Percentiles rank a stretch among this genome's conserved stretches.
Evolutionary conservation across 352 stramenopile species (phyloP).

Genomic region (Globisporangium sylvaticum): DNA sequence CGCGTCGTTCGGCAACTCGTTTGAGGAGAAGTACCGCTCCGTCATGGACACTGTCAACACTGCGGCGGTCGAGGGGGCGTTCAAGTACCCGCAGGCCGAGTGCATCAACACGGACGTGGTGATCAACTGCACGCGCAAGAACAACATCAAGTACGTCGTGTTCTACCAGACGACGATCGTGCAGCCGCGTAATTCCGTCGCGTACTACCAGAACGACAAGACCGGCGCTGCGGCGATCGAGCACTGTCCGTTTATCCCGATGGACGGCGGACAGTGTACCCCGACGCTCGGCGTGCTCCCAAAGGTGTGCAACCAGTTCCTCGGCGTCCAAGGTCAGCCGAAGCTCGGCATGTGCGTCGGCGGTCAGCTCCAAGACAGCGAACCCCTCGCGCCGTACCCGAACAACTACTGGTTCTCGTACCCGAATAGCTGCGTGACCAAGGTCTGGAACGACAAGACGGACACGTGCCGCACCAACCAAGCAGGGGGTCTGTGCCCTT

Average conservation of each 20-base stretch:
- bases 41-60: slow-evolving; percentile 54
- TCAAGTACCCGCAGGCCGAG: slow-evolving; percentile 62
- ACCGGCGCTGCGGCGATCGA: slow-evolving; percentile 21
- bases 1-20: slow-evolving; percentile 32
- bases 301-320: slow-evolving; percentile 52
- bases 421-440: slow-evolving; percentile 51
- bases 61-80: slow-evolving; percentile 44
- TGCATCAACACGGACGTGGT: slow-evolving; percentile 47
- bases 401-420: slow-evolving; percentile 83
- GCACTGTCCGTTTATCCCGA: slow-evolving; percentile 47
- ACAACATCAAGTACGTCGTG: slow-evolving; percentile 50
- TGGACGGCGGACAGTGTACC: slow-evolving; percentile 63
- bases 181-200: slow-evolving; percentile 37
- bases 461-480: slow-evolving; percentile 31
- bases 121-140: slow-evolving; percentile 49
- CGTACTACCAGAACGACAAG: slow-evolving; percentile 38
- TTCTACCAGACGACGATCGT: slow-evolving; percentile 62
- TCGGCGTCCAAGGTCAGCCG: slow-evolving; percentile 29
- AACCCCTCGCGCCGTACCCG: slow-evolving; percentile 61
- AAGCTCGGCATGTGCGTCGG: slow-evolving; percentile 54
- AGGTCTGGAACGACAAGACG: slow-evolving; percentile 41
- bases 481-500: slow-evolving; percentile 36
- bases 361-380: slow-evolving; percentile 33
- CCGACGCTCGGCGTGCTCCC: slow-evolving; percentile 31
- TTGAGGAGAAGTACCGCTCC: slow-evolving; percentile 38